Base-by-base conservation (phyloP, 345 rosid species). In the Hibiscus trionum region DNA sequence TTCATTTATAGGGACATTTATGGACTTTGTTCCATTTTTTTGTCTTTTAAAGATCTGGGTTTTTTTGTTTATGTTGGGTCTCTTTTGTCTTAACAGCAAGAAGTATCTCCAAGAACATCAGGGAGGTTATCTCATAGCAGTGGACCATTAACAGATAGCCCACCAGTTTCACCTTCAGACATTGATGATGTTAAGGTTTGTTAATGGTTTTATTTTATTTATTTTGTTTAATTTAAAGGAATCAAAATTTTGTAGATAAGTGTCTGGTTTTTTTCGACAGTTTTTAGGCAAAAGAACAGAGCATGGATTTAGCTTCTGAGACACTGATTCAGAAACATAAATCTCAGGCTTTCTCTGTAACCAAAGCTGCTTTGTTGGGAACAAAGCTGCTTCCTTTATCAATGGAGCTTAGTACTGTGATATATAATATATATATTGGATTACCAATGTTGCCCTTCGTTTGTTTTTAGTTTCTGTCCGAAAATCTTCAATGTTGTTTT, bases 141-240 rank as follows among this genome's bases (percentile, higher is more conserved):
- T 67, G 96, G 96, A 19, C 96, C 96, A 73, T 85, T 88, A 17
- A 88, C 98, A 7, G 97, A 91, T 83, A 91, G 98, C 79, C 96
- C 98, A 39, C 98, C 98, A 11, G 96, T 91, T 50, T 94, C 97
- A 14, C 97, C 98, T 19, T 86, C 91, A 11, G 91, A 90, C 63
- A 74, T 80, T 72, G 93, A 94, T 66, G 97, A 90, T 64, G 65
- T 79, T 60, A 92, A 88, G 97, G 98, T 91, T 77, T 1, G 73
- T 35, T 15, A 44, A 44, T 44, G 47, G 47, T 44, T 44, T 44
- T 11, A 46, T 49, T 64, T 19, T 35, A 37, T 31, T 31, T 31
- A 31, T 31, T 3, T 31, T 21, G 24, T 31, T 31, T 4, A 42
- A 49, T 64, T 19, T 37, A 39, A 17, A 64, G 21, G 50, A 19